phyloP scores from a whole-genome alignment of 164 flowering plant genomes.

The Vitis rotundifolia region DNA sequence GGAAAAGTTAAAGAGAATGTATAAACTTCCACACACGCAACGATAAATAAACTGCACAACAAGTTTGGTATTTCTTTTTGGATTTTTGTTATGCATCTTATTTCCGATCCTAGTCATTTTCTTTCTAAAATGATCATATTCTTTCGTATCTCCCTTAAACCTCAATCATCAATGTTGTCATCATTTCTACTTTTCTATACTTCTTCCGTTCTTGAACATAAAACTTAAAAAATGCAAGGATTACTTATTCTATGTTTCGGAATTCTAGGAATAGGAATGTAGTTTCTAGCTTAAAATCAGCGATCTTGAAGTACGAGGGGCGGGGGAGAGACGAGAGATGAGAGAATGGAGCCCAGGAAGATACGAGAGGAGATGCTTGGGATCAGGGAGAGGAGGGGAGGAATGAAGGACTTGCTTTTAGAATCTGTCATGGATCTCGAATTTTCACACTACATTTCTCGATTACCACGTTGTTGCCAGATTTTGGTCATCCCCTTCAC shows the following conservation, averaged over 20 bases:
- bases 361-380: constrained; percentile 1
- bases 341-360: constrained; percentile 10
- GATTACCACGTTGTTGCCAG: not conserved
- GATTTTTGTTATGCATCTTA: too few species aligned
- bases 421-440: constrained; percentile 15
- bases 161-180: too few species aligned
- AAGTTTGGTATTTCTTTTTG: constrained; percentile 36
- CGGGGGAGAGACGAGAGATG: not conserved
- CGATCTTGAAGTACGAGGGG: too few species aligned
- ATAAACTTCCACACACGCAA: not conserved
- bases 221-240: too few species aligned
- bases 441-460: constrained; percentile 14
- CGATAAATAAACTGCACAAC: constrained; percentile 20
- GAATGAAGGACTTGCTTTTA: constrained; percentile 4
- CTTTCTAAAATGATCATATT: too few species aligned
- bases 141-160: too few species aligned
- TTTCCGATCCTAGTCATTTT: too few species aligned
- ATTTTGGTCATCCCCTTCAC: not conserved
- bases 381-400: constrained; percentile 4
- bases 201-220: too few species aligned
- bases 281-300: too few species aligned
- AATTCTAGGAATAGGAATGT: too few species aligned
- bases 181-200: too few species aligned
- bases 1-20: constrained; percentile 8
- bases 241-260: too few species aligned